These are phyloP conservation scores for Phellinidium pouzarii DNA, from an alignment of 1,284 basidiomycete genomes.

Conservation along the genomic window DNA sequence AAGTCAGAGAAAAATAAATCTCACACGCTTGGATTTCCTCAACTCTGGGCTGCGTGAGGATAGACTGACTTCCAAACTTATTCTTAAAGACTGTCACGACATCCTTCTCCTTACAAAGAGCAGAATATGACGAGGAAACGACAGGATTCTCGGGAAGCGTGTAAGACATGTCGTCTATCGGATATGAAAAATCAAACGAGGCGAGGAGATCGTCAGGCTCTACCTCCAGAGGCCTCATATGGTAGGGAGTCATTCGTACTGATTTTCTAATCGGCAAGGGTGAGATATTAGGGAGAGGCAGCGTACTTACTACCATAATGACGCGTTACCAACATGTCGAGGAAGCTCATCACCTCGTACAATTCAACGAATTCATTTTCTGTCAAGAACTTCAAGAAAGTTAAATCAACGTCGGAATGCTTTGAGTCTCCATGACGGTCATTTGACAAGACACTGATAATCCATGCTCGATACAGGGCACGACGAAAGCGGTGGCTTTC, in stretches of 20 bases:
- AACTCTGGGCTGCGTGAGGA: not conserved
- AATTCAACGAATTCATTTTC: slow-evolving; percentile 5
- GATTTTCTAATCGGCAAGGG: no score
- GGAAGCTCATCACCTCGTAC: slow-evolving; percentile 3
- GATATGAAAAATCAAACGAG: not conserved
- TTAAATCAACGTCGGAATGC: not conserved
- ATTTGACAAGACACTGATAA: not conserved
- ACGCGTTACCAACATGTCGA: not conserved
- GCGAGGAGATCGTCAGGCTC: not conserved
- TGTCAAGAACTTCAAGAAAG: not conserved
- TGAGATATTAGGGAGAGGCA: no score
- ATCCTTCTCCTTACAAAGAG: not conserved
- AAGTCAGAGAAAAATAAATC: not conserved
- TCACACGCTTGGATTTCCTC: slow-evolving; percentile 9
- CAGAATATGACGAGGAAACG: not conserved
- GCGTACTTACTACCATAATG: no score
- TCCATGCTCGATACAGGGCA: slow-evolving; percentile 12
- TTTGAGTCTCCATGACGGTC: not conserved
- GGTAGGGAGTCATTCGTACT: no score
- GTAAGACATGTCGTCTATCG: not conserved
- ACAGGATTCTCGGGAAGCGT: not conserved
- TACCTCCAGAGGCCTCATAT: not conserved
- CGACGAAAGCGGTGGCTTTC: slow-evolving; percentile 12
- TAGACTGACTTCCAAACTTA: slow-evolving; percentile 2
- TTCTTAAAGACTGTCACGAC: not conserved